Evolutionary conservation across 176 grass and related monocot species (phyloP).

Genomic region (Guadua angustifolia): DNA sequence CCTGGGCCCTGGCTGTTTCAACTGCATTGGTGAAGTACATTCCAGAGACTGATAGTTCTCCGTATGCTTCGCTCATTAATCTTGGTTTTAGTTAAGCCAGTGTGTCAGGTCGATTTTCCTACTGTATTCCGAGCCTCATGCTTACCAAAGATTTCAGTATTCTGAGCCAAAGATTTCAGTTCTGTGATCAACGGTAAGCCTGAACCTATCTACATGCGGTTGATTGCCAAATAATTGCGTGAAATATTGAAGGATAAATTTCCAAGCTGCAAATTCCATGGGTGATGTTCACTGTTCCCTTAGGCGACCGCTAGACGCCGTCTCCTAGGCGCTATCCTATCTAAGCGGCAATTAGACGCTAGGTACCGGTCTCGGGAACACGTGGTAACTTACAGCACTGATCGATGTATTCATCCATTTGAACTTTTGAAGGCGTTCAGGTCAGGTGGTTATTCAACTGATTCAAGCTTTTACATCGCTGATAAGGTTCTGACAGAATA

Average conservation of each 20-base stretch:
- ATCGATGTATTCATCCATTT: no score
- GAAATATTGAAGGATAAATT: background rate
- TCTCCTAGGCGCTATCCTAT: no score
- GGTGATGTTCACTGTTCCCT: background rate
- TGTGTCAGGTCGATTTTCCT: background rate
- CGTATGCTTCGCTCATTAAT: background rate
- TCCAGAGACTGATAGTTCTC: background rate
- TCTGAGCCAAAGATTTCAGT: background rate
- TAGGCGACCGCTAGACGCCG: no score
- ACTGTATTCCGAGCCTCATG: background rate
- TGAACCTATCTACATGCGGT: background rate
- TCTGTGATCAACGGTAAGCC: background rate
- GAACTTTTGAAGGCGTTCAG: background rate
- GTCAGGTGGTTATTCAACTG: background rate
- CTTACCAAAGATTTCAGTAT: background rate
- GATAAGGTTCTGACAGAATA: background rate
- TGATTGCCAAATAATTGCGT: background rate
- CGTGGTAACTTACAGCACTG: background rate
- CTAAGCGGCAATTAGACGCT: no score
- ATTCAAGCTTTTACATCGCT: background rate
- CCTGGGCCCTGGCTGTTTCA: background rate
- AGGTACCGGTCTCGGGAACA: no score
- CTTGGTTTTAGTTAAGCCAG: slow-evolving; percentile 6
- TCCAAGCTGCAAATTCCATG: background rate
- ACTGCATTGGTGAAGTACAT: background rate